These are phyloP conservation scores for Leccinum fuscescens DNA, from an alignment of 1,284 basidiomycete genomes.

Conservation along the genomic window DNA sequence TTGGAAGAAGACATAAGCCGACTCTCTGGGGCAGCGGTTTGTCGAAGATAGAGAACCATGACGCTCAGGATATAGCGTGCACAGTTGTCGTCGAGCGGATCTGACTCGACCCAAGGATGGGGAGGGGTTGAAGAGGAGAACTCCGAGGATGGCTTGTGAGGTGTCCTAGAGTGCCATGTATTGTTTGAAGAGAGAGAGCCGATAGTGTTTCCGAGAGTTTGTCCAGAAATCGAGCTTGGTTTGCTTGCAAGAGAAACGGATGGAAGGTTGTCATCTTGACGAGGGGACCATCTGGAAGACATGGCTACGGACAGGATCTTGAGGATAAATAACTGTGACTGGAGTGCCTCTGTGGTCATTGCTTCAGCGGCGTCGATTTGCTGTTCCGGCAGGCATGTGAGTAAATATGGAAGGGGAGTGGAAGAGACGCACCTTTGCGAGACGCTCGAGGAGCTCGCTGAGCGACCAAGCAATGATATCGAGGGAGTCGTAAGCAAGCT, in stretches of 20 bases:
- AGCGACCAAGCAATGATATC: conserved; percentile 80
- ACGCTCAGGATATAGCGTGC: conserved; percentile 85
- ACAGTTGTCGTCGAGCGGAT: conserved; percentile 80
- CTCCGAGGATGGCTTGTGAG: conserved; percentile 40
- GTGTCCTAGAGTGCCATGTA: conserved; percentile 32
- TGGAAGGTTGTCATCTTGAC: conserved; percentile 38
- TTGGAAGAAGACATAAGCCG: conserved; percentile 63
- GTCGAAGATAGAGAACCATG: conserved; percentile 78
- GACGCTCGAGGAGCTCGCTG: conserved; percentile 69
- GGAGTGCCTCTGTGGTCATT: conserved; percentile 70
- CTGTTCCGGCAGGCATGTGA: conserved; percentile 31
- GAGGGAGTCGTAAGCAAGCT: conserved; percentile 72
- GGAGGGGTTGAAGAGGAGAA: conserved; percentile 38
- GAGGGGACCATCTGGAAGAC: conserved; percentile 70
- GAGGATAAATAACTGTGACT: conserved; percentile 87
- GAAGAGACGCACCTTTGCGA: conserved; percentile 63
- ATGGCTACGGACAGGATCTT: conserved; percentile 81
- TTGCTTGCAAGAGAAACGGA: conserved; percentile 43
- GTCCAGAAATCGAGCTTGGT: conserved; percentile 28
- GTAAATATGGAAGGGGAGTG: background rate
- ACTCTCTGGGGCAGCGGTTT: conserved; percentile 59
- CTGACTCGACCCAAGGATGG: conserved; percentile 60
- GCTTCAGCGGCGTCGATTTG: conserved; percentile 52
- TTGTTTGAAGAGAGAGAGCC: conserved; percentile 16
- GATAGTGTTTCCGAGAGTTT: conserved; percentile 14